Evolutionary conservation across 2,329 filamentous ascomycete species (phyloP), one percentile per base, ranked within the genome.

Genomic region (Penicillium sp.): DNA sequence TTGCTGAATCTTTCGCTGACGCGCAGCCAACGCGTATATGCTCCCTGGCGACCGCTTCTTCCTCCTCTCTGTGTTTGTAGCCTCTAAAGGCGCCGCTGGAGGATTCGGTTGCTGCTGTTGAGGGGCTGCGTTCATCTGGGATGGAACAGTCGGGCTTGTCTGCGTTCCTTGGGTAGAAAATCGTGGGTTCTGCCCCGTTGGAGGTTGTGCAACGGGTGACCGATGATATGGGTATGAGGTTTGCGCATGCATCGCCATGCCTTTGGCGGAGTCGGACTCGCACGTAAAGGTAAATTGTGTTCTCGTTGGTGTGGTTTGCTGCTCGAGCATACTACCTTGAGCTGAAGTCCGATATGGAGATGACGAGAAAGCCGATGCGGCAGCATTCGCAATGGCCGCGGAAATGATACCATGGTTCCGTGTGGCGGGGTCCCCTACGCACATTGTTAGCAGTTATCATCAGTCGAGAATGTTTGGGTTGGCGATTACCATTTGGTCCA

Each of bases 231-330:
- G 69, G 72, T 80, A 76, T 53, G 75, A 66, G 66, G 80, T 82
- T 63, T 84, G 81, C 71, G 89, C 87, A 48, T 91, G 91, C 88
- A 91, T 92, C 56, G 89, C 88, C 75, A 92, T 86, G 60, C 90
- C 88, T 62, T 90, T 92, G 1, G 91, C 89, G 44, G 93, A 92
- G 73, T 95, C 92, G 1, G 93, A 94, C 71, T 96, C 91, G 77
- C 93, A 97, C 13, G 92, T 96, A 74, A 99, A 99, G 9, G 95
- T 99, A 75, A 99, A 99, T 70, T 97, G 92, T 0, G 91, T 90
- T 60, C 93, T 92, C 6, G 90, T 86, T 5, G 91, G 88, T 41
- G 85, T 88, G 4, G 85, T 74, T 75, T 90, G 88, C 73, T 92
- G 90, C 61, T 92, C 89, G 53, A 96, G 79, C 63, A 93, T 83